Conservation (phyloP, 2,329 filamentous ascomycete genomes). For the Pseudogymnoascus sp. region DNA sequence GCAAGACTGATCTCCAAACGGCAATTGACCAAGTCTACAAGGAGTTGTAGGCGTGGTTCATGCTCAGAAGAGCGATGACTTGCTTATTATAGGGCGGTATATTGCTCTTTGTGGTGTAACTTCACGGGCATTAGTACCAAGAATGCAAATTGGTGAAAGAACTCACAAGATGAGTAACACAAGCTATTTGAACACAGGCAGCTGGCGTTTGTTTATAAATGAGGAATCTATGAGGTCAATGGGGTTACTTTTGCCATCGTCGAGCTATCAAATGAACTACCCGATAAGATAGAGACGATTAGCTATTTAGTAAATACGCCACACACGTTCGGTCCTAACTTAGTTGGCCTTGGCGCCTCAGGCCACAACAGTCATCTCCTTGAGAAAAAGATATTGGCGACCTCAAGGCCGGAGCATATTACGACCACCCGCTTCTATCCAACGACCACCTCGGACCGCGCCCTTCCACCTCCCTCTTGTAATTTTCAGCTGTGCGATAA, state of each 20-base stretch:
- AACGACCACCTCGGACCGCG: slow-evolving; percentile 4
- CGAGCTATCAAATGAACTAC: slow-evolving; percentile 5
- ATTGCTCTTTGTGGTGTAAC: neutral
- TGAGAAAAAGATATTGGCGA: slow-evolving; percentile 12
- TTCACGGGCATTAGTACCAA: neutral
- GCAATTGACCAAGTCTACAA: slow-evolving; percentile 2
- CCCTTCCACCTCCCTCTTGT: slow-evolving; percentile 9
- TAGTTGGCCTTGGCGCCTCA: neutral
- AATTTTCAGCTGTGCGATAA: slow-evolving; percentile 15
- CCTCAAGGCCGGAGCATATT: slow-evolving; percentile 7
- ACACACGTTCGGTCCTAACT: neutral
- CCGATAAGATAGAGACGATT: slow-evolving; percentile 6
- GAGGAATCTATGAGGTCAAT: slow-evolving; percentile 6
- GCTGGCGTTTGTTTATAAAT: slow-evolving; percentile 3
- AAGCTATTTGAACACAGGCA: neutral
- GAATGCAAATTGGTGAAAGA: neutral
- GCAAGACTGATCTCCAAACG: neutral
- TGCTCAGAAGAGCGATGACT: neutral
- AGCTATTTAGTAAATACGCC: neutral
- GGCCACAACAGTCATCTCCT: slow-evolving; percentile 8
- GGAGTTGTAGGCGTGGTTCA: neutral
- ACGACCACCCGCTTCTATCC: slow-evolving; percentile 2
- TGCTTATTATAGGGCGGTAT: neutral
- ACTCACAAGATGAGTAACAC: neutral
- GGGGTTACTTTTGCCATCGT: neutral